Base-by-base conservation (phyloP, 2,329 filamentous ascomycete species). In the Penicillium thymicola region DNA sequence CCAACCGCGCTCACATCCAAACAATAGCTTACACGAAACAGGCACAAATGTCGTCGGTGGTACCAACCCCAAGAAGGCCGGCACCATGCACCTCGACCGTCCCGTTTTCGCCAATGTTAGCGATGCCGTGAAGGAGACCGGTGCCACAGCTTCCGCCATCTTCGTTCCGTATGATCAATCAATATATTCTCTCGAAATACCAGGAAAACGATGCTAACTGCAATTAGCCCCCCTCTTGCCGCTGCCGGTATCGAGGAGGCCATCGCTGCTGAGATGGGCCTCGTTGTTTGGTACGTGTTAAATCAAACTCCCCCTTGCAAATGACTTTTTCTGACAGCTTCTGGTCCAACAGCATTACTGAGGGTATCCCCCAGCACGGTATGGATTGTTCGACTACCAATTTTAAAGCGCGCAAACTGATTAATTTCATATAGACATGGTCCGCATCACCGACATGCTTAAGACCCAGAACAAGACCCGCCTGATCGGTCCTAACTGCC, bases 51-150 rank as follows among this genome's bases (percentile, higher is more conserved):
- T 99, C 66, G 92, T 99, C 66, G 94, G 94, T 77, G 94, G 94
- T 74, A 97, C 93, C 73, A 97, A 97, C 82, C 94, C 94, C 75
- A 97, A 96, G 85, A 99, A 99, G 83, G 94, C 94, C 65, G 94
- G 94, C 72, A 80, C 85, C 70, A 88, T 86, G 74, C 94, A 99
- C 79, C 86, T 99, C 62, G 91, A 87, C 74, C 89, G 89, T 67
- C 94, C 94, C 58, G 94, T 99, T 72, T 99, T 97, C 79, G 89
- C 86, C 70, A 93, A 85, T 69, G 94, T 99, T 67, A 79, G 80
- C 67, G 92, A 99, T 54, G 94, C 90, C 63, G 86, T 96, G 65
- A 94, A 92, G 83, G 81, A 92, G 79, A 95, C 91, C 50, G 90
- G 91, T 72, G 93, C 94, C 64, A 92, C 85, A 64, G 93, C 94